These are phyloP conservation scores for Penicillium silybi DNA, from an alignment of 495 filamentous ascomycete genomes.

Conservation along the genomic window DNA sequence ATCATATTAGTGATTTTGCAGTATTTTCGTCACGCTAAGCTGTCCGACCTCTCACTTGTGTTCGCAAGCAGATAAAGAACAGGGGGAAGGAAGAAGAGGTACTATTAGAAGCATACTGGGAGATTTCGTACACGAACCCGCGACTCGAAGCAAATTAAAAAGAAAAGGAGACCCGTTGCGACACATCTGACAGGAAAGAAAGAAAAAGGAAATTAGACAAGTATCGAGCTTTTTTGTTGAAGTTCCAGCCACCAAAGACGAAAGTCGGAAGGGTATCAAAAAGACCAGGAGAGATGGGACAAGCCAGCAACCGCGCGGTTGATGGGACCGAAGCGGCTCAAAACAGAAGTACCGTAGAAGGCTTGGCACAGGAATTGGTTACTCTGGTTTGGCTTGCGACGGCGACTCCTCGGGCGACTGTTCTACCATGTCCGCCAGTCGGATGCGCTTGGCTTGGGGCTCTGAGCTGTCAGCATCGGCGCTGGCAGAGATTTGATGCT, in stretches of 20 bases:
- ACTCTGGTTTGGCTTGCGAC: conserved; percentile 37
- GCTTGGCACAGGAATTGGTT: conserved; percentile 16
- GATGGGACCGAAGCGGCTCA: background rate
- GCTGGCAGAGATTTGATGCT: conserved; percentile 49
- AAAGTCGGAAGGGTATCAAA: conserved; percentile 46
- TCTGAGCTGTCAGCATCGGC: conserved; percentile 36
- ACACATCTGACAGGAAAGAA: conserved; percentile 12
- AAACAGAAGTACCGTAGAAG: background rate
- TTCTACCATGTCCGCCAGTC: conserved; percentile 42
- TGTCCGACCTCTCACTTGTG: background rate
- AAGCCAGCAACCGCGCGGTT: conserved; percentile 13
- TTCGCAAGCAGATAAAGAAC: background rate
- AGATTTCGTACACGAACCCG: conserved; percentile 23
- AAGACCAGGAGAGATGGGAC: conserved; percentile 34
- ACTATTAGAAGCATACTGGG: conserved; percentile 26
- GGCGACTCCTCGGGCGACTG: conserved; percentile 34
- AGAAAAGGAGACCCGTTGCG: conserved; percentile 14
- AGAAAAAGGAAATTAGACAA: conserved; percentile 13
- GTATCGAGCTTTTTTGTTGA: conserved; percentile 23
- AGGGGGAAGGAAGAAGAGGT: conserved; percentile 1
- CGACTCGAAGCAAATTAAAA: conserved; percentile 15
- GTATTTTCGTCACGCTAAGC: background rate
- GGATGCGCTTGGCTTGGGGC: conserved; percentile 45
- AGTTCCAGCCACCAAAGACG: conserved; percentile 35
- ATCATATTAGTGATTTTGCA: background rate